Percentiles rank a stretch among this genome's conserved stretches.
phyloP scores from a whole-genome alignment of 2,329 filamentous ascomycete species.

The Monosporascus sp. region DNA sequence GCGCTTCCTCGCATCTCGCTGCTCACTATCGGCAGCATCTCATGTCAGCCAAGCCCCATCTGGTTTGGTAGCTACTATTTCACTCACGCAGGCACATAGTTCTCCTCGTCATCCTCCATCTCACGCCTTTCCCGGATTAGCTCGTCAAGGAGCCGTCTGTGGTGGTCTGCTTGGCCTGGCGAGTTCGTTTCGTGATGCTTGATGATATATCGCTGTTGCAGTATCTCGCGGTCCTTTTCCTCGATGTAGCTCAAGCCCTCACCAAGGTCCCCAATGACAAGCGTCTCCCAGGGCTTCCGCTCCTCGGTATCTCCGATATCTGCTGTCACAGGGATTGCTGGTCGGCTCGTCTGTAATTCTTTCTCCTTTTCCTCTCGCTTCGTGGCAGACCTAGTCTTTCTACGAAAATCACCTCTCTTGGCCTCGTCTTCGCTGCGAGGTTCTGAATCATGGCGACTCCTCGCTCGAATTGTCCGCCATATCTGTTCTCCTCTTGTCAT shows the following conservation, averaged over 20 bases:
- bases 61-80: not conserved
- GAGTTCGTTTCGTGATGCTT: constrained; percentile 18
- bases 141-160: constrained; percentile 16
- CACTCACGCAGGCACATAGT: constrained; percentile 25
- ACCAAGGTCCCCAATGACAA: constrained; percentile 31
- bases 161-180: constrained; percentile 14
- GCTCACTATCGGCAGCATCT: constrained; percentile 4
- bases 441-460: not conserved
- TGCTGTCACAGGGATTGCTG: not conserved
- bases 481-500: too few species aligned
- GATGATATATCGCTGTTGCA: constrained; percentile 29
- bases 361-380: constrained; percentile 1
- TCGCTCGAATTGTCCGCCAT: not conserved
- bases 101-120: constrained; percentile 28
- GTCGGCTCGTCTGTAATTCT: not conserved
- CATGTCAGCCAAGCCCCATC: not conserved
- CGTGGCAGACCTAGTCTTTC: not conserved
- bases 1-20: constrained; percentile 20
- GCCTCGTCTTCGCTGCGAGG: not conserved
- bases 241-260: constrained; percentile 31
- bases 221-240: constrained; percentile 30
- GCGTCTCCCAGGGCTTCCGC: constrained; percentile 21
- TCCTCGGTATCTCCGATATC: constrained; percentile 1
- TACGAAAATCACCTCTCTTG: constrained; percentile 1
- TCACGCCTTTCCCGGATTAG: constrained; percentile 19